phyloP scores from a whole-genome alignment of 2,329 filamentous ascomycete species.

The Diaporthe aspalathi region DNA sequence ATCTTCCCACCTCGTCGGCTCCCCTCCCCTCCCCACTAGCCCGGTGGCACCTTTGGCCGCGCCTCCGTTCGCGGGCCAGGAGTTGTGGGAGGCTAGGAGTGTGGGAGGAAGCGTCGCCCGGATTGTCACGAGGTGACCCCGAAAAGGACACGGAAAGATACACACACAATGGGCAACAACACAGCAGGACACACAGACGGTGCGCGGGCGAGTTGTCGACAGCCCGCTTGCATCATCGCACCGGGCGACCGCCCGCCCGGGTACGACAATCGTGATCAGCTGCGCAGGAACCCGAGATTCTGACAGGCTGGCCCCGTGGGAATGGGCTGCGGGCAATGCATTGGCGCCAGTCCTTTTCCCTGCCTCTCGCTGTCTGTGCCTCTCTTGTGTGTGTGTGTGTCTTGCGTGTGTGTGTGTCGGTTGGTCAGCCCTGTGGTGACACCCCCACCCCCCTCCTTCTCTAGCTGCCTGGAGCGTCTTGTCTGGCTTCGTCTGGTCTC shows the following conservation, averaged over 20 bases:
- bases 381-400: no score
- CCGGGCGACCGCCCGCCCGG: slow-evolving; percentile 20
- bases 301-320: slow-evolving; percentile 40
- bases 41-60: neutral
- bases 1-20: slow-evolving; percentile 9
- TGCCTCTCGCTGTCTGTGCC: neutral
- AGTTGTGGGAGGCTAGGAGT: neutral
- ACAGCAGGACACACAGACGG: neutral
- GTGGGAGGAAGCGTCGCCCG: neutral
- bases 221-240: slow-evolving; percentile 8
- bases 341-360: neutral
- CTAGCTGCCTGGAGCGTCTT: slow-evolving; percentile 12
- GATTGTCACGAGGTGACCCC: slow-evolving; percentile 13
- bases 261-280: slow-evolving; percentile 43
- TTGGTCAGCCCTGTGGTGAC: neutral
- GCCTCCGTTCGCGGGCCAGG: no score
- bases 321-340: slow-evolving; percentile 14
- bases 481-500: neutral
- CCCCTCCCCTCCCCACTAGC: slow-evolving; percentile 1
- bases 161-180: neutral
- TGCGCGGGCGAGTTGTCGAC: neutral
- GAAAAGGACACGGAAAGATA: neutral
- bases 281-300: slow-evolving; percentile 48
- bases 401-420: no score
- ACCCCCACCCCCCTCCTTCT: neutral